These are phyloP conservation scores for Acer negundo DNA, from an alignment of 345 rosid species.

Conservation along the genomic window DNA sequence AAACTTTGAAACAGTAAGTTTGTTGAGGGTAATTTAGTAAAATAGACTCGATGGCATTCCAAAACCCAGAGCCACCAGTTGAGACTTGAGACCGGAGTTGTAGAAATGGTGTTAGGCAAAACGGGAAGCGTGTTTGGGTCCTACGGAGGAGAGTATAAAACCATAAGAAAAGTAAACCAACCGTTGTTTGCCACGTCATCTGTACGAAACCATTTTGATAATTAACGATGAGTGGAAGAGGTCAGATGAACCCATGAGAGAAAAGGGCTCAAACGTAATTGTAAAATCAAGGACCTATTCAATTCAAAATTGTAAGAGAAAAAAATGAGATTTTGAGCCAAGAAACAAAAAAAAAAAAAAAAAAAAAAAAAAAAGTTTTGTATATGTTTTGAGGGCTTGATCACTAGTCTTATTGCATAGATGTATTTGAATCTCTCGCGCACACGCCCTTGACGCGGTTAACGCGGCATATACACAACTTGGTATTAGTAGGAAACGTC, in stretches of 20 bases:
- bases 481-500: neutral
- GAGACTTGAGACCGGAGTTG: neutral
- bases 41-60: neutral
- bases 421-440: neutral
- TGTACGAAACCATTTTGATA: neutral
- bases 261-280: too few relatives aligned
- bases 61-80: neutral
- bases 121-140: neutral
- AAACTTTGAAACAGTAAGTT: neutral
- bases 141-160: neutral
- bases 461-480: neutral
- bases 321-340: neutral
- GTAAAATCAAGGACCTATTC: neutral
- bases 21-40: neutral
- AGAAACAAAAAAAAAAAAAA: too few relatives aligned
- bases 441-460: neutral
- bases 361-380: too few relatives aligned
- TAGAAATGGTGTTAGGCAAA: neutral
- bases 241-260: neutral
- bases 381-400: neutral
- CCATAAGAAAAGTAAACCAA: neutral
- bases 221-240: neutral
- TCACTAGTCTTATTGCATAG: neutral
- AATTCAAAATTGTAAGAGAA: neutral
- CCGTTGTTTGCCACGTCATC: neutral